Percentiles rank a stretch among this genome's conserved stretches.
phyloP scores from a whole-genome alignment of 345 rosid genomes.

The Euphorbia peplus region DNA sequence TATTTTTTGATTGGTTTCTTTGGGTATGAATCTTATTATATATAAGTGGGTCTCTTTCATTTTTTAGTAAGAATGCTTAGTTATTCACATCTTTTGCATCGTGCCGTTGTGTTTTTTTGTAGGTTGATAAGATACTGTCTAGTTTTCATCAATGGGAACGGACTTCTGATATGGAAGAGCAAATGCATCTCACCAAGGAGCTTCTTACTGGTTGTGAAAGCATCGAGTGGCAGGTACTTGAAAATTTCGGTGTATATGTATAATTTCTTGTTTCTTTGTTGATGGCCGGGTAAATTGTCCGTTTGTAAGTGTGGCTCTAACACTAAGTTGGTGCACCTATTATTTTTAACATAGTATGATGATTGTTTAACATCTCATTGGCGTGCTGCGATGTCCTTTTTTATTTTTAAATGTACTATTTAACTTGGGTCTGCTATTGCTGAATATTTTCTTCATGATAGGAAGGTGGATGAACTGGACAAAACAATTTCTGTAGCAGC shows the following conservation, averaged over 20 bases:
- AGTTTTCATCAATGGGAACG: constrained; percentile 88
- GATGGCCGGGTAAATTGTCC: not conserved
- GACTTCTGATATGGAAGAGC: constrained; percentile 57
- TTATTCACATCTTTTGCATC: not conserved
- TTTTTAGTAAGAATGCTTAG: constrained; percentile 6
- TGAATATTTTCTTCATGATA: constrained; percentile 54
- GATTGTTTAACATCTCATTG: not conserved
- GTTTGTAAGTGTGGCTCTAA: not conserved
- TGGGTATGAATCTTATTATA: not conserved
- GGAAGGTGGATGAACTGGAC: constrained; percentile 98
- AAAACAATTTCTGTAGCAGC: constrained; percentile 87
- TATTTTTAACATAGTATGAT: not conserved
- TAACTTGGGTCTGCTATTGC: constrained; percentile 31
- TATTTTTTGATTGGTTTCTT: not conserved
- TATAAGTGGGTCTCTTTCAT: not conserved
- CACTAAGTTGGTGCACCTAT: not conserved
- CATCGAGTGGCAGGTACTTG: constrained; percentile 91
- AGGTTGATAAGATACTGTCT: constrained; percentile 93
- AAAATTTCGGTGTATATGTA: not conserved
- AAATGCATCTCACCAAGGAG: constrained; percentile 59
- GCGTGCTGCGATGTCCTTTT: not conserved
- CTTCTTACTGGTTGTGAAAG: constrained; percentile 75
- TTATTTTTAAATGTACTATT: not conserved
- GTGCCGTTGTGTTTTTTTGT: constrained; percentile 16
- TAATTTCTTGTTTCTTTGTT: no score